phyloP scores from a whole-genome alignment of 1,284 basidiomycete species.

The Leccinum brunneo-olivaceum region DNA sequence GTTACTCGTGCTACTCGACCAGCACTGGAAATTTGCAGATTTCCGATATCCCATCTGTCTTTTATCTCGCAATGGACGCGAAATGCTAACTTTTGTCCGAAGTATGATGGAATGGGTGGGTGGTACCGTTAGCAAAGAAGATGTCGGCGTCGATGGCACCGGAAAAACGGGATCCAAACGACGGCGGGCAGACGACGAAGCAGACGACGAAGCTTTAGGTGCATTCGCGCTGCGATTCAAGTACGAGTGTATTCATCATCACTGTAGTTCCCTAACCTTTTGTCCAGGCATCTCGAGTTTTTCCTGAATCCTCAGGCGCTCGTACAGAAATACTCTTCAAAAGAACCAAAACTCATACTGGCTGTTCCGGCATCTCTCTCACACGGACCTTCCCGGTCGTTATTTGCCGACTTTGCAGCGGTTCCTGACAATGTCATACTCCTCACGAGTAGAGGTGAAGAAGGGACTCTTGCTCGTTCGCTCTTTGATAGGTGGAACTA shows the following conservation, averaged over 20 bases:
- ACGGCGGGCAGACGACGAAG: conserved; percentile 60
- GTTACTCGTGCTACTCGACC: conserved; percentile 89
- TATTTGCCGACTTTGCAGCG: conserved; percentile 82
- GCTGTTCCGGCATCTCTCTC: conserved; percentile 90
- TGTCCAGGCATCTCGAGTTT: conserved; percentile 76
- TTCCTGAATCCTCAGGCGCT: conserved; percentile 80
- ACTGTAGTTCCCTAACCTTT: conserved; percentile 5
- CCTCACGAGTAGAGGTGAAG: conserved; percentile 73
- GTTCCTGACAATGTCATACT: conserved; percentile 80
- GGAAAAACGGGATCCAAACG: conserved; percentile 49
- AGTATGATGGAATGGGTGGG: conserved; percentile 99
- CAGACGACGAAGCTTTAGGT: conserved; percentile 67
- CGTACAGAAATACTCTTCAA: conserved; percentile 75
- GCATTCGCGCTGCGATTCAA: conserved; percentile 72
- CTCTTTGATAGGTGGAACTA: conserved; percentile 86
- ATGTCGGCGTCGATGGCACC: conserved; percentile 70
- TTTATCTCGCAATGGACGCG: conserved; percentile 82
- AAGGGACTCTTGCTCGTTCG: conserved; percentile 71
- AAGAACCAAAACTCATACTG: conserved; percentile 87
- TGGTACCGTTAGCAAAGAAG: conserved; percentile 85
- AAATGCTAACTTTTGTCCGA: conserved; percentile 91
- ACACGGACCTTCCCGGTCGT: conserved; percentile 81
- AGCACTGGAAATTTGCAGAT: conserved; percentile 91
- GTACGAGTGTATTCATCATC: conserved; percentile 32
- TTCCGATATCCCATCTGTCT: conserved; percentile 86